A percentile compares a stretch with the other conserved stretches of the same genome.
Evolutionary conservation across 495 filamentous ascomycete genomes (phyloP).

Genomic region (Hypoxylon fragiforme): DNA sequence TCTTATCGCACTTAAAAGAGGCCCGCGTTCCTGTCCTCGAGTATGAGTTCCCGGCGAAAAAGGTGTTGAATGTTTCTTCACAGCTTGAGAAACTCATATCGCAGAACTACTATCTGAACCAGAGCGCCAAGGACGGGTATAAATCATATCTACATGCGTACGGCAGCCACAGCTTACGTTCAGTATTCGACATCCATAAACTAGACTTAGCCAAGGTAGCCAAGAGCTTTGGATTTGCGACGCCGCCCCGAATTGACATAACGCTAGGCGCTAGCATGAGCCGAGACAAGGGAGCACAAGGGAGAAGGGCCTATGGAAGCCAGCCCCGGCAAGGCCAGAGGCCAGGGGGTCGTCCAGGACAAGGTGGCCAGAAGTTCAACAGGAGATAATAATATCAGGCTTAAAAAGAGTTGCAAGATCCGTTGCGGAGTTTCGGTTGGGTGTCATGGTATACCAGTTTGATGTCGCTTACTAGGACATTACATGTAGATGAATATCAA

Average conservation of each 20-base stretch:
- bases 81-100: slow-evolving; percentile 93
- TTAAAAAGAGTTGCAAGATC: neutral
- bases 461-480: slow-evolving; percentile 5
- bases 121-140: slow-evolving; percentile 70
- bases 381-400: slow-evolving; percentile 11
- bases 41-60: slow-evolving; percentile 90
- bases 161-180: slow-evolving; percentile 83
- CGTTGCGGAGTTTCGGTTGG: slow-evolving; percentile 15
- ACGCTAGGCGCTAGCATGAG: slow-evolving; percentile 83
- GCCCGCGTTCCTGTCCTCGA: slow-evolving; percentile 92
- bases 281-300: slow-evolving; percentile 79
- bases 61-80: slow-evolving; percentile 91
- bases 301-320: slow-evolving; percentile 78
- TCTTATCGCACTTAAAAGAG: slow-evolving; percentile 88
- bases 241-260: slow-evolving; percentile 91
- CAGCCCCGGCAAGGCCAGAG: slow-evolving; percentile 53
- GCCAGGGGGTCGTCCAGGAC: too few relatives aligned
- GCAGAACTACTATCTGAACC: slow-evolving; percentile 95
- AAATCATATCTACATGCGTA: slow-evolving; percentile 93
- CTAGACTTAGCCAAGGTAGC: slow-evolving; percentile 92
- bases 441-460: slow-evolving; percentile 22
- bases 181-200: slow-evolving; percentile 91
- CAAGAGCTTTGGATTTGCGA: slow-evolving; percentile 87
- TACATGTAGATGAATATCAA: slow-evolving; percentile 1
- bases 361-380: slow-evolving; percentile 38